These are phyloP conservation scores for Botrytis aclada DNA, from an alignment of 2,329 filamentous ascomycete species.

Conservation along the genomic window DNA sequence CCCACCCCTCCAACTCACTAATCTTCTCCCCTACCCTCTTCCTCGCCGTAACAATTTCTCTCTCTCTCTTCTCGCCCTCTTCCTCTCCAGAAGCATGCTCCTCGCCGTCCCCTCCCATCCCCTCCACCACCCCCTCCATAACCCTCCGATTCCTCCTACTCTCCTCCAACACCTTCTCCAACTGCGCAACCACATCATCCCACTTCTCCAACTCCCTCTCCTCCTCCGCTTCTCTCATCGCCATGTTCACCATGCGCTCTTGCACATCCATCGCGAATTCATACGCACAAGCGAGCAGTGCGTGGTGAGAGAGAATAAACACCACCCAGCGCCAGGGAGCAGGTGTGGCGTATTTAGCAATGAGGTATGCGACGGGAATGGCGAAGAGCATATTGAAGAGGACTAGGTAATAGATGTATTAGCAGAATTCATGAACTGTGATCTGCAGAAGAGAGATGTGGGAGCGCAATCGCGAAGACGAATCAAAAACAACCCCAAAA, in stretches of 20 bases:
- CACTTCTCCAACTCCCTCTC: constrained; percentile 19
- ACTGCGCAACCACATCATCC: constrained; percentile 19
- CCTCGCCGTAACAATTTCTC: background rate
- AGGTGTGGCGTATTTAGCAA: background rate
- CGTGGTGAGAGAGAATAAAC: background rate
- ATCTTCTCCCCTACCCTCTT: background rate
- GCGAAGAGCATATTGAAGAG: constrained; percentile 23
- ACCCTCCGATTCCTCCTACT: background rate
- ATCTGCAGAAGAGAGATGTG: no score
- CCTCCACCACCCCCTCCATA: background rate
- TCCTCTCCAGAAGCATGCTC: background rate
- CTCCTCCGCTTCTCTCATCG: constrained; percentile 13
- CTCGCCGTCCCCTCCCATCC: background rate
- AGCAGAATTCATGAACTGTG: no score
- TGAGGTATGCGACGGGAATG: constrained; percentile 19
- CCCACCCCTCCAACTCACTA: background rate
- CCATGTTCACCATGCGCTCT: constrained; percentile 2
- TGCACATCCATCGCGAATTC: constrained; percentile 1
- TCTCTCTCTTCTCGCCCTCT: no score
- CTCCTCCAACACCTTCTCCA: background rate
- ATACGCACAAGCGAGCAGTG: background rate
- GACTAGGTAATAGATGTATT: constrained; percentile 1
- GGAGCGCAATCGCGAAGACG: no score
- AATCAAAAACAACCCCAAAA: no score
- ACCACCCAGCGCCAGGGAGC: background rate